Evolutionary conservation across 2,329 filamentous ascomycete genomes (phyloP), one percentile per base, ranked within the genome.

Genomic region (Sclerotinia trifoliorum): DNA sequence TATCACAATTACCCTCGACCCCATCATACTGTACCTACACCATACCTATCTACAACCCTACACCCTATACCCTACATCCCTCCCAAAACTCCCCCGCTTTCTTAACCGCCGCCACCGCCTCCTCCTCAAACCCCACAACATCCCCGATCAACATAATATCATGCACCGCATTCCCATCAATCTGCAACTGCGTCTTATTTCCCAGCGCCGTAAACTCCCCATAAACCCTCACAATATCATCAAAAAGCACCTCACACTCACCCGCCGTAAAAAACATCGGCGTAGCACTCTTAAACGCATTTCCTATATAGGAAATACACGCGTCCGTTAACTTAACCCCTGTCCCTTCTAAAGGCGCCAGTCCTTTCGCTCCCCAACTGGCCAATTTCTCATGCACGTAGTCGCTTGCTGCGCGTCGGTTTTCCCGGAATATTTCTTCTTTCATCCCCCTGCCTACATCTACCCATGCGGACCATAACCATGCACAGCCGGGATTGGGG

Each of bases 391-490:
- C 46, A 0, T 76, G 73, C 2, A 85, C 68, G 70, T 80, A 83
- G 72, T 85, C 83, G 15, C 79, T 79, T 4, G 51, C 72, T 17
- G 68, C 67, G 13, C 74, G 75, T 11, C 61, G n/a, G 3, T 11
- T 39, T 0, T 17, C 5, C 1, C 74, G 70, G 1, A 75, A 72
- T 2, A 76, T 75, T 73, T 75, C 78, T 11, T 29, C 26, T 7
- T n/a, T 1, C 5, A 66, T 4, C 1, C 75, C 73, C 6, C 71
- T 70, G 5, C 74, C 62, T 0, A 81, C 76, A n/a, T 80, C 73
- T 13, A 81, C 75, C 80, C 80, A 81, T 0, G 81, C 80, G 3
- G 77, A 79, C 80, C 81, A 82, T 5, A 84, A 74, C 54, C 79
- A 77, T 0, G 78, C 79, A 5, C 78, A 79, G 0, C 71, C 71